Percentiles rank a stretch among this genome's conserved stretches.
These are phyloP conservation scores for Silene noctiflora DNA, from an alignment of 179 eudicot species.

Conservation along the genomic window DNA sequence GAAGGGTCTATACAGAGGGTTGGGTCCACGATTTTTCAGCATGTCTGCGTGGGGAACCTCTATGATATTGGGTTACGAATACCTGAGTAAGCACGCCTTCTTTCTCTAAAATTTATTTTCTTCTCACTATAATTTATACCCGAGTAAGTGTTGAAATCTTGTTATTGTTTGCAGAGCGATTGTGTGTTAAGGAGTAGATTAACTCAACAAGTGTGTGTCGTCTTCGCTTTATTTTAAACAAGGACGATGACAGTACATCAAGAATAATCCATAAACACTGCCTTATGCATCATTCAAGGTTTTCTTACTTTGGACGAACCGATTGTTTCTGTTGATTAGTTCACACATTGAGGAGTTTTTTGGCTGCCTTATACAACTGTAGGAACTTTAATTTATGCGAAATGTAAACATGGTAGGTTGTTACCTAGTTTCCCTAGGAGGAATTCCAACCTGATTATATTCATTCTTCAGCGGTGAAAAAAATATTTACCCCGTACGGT, in stretches of 20 bases:
- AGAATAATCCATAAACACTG: not conserved
- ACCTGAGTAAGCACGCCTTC: constrained; percentile 61
- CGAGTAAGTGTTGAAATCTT: not conserved
- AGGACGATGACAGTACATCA: not conserved
- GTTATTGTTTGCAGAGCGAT: constrained; percentile 28
- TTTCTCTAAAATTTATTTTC: not conserved
- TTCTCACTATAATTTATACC: no score
- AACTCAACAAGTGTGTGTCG: constrained; percentile 11
- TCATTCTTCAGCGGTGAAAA: constrained; percentile 13
- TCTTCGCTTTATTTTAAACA: not conserved
- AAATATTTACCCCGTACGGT: not conserved
- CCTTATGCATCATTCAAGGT: constrained; percentile 3
- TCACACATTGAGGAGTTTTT: no score
- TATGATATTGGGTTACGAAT: constrained; percentile 94
- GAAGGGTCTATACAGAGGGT: constrained; percentile 89
- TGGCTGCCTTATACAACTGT: no score
- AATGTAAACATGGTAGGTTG: no score
- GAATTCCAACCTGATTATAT: constrained; percentile 6
- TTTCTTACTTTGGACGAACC: constrained; percentile 1
- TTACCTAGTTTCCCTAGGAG: no score
- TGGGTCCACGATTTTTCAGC: constrained; percentile 96
- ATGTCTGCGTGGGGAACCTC: constrained; percentile 99
- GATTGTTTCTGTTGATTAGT: not conserved
- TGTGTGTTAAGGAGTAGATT: constrained; percentile 30
- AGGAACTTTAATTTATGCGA: constrained; percentile 6